These are phyloP conservation scores for Atractiella rhizophila DNA, from an alignment of 768 basidiomycete genomes.

Conservation along the genomic window DNA sequence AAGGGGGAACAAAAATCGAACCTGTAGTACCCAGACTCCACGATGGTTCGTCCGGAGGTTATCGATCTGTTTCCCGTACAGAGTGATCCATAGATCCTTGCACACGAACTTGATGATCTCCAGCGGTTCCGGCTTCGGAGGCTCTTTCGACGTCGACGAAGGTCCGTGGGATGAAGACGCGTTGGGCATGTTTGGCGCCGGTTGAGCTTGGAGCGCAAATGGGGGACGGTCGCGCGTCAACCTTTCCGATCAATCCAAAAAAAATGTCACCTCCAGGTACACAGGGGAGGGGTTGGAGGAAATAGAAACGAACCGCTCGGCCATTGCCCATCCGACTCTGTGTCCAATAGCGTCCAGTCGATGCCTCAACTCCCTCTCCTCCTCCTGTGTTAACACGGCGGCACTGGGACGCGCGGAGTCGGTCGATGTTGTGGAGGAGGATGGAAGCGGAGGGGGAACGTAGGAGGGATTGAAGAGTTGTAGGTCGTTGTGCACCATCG, in stretches of 20 bases:
- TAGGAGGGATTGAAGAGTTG: no score
- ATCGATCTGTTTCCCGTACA: constrained; percentile 14
- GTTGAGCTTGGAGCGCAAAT: background rate
- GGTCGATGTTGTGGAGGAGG: no score
- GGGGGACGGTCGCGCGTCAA: constrained; percentile 7
- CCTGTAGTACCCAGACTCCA: constrained; percentile 11
- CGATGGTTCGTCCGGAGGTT: constrained; percentile 14
- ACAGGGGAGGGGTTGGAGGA: background rate
- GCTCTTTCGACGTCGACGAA: no score
- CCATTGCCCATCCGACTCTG: constrained; percentile 5
- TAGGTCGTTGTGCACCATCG: no score
- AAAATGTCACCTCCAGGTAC: background rate
- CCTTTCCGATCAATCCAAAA: background rate
- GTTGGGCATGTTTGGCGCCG: background rate
- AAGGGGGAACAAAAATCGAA: no score
- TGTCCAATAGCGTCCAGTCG: constrained; percentile 8
- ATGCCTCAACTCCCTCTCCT: no score
- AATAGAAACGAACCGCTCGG: constrained; percentile 7
- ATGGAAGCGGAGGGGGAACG: no score
- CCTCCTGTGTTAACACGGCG: no score
- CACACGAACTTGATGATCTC: constrained; percentile 13
- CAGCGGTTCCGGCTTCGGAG: no score
- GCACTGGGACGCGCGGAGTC: no score
- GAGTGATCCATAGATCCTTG: constrained; percentile 11
- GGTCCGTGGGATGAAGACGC: no score